These are phyloP conservation scores for Coniella vitis DNA, from an alignment of 2,329 filamentous ascomycete genomes.

Conservation along the genomic window DNA sequence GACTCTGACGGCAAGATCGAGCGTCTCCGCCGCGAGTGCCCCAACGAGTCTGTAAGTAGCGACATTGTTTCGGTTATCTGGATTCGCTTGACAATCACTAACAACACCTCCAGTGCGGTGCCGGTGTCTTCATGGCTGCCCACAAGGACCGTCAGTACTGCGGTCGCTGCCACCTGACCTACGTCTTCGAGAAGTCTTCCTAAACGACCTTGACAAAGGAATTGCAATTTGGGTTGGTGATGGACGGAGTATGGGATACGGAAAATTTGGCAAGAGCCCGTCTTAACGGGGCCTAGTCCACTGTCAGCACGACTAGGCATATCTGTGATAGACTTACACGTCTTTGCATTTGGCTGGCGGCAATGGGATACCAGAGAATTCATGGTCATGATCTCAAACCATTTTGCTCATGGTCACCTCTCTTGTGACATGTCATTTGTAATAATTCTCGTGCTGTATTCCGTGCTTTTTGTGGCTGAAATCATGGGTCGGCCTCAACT, in stretches of 20 bases:
- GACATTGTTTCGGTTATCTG: no score
- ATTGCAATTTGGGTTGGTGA: constrained; percentile 9
- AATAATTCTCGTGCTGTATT: no score
- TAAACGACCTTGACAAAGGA: constrained; percentile 27
- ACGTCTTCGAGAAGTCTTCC: constrained; percentile 62
- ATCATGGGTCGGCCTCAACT: no score
- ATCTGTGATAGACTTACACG: constrained; percentile 10
- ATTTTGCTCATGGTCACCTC: no score
- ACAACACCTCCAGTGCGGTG: constrained; percentile 68
- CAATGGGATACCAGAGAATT: constrained; percentile 7
- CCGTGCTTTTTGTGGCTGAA: no score
- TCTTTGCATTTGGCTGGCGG: constrained; percentile 11
- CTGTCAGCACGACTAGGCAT: constrained; percentile 1
- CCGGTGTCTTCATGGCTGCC: constrained; percentile 99
- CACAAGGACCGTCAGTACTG: constrained; percentile 99
- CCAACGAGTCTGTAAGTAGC: constrained; percentile 70
- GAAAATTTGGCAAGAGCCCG: constrained; percentile 9
- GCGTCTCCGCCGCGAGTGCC: constrained; percentile 97
- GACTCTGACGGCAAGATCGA: constrained; percentile 99
- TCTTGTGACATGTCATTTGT: no score
- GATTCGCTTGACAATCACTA: constrained; percentile 20
- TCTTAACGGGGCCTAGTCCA: constrained; percentile 4
- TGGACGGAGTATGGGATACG: constrained; percentile 14
- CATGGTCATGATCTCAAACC: constrained; percentile 11
- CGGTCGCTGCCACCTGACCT: constrained; percentile 65